phyloP scores from a whole-genome alignment of 1,284 basidiomycete species.

The Heterobasidion annosum region DNA sequence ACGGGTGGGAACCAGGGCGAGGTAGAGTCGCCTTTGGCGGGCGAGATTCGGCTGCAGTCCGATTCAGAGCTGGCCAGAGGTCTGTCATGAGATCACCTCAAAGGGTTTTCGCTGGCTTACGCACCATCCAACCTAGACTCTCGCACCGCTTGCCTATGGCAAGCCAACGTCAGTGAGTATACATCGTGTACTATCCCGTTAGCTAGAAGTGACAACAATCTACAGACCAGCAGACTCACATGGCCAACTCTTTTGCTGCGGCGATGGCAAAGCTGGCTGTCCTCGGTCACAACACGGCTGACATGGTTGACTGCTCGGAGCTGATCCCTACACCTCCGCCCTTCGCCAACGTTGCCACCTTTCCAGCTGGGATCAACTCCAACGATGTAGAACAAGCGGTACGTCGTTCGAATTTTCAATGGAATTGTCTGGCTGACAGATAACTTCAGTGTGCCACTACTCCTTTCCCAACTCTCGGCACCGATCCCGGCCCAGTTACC shows the following conservation, averaged over 20 bases:
- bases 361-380: background rate
- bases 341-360: background rate
- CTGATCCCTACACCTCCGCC: conserved; percentile 1
- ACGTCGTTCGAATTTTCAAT: background rate
- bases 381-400: conserved; percentile 1
- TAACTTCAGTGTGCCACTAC: background rate
- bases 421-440: background rate
- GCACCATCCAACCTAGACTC: background rate
- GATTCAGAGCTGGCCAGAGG: conserved; percentile 15
- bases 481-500: conserved; percentile 2
- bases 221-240: background rate
- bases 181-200: no score
- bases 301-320: conserved; percentile 4
- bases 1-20: conserved; percentile 18
- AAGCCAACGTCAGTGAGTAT: background rate
- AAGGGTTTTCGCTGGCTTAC: background rate
- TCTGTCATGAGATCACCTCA: background rate
- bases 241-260: background rate
- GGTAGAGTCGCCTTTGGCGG: conserved; percentile 18
- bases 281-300: background rate
- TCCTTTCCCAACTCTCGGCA: conserved; percentile 3
- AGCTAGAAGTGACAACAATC: no score
- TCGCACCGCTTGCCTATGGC: background rate
- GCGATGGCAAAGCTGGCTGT: conserved; percentile 4
- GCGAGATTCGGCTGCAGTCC: conserved; percentile 26